Evolutionary conservation across 2,329 filamentous ascomycete species (phyloP).

Genomic region (Trematosphaeria pertusa): DNA sequence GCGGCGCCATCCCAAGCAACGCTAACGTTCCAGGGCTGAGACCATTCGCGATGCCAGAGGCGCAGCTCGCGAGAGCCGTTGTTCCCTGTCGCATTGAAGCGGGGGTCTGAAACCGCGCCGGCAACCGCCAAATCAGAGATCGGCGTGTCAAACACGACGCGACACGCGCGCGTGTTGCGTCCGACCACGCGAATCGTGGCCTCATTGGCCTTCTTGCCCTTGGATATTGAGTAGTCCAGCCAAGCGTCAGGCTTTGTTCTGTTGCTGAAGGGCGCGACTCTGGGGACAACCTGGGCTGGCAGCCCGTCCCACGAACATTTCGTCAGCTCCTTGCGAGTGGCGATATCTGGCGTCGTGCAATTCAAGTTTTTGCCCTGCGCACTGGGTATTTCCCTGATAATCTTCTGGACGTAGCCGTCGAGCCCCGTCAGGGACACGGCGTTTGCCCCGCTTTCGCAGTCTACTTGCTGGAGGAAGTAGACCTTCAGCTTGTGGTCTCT

Average conservation of each 20-base stretch:
- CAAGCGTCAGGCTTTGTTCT: constrained; percentile 53
- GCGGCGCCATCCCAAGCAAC: constrained; percentile 65
- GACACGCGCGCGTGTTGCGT: constrained; percentile 79
- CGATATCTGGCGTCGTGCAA: constrained; percentile 49
- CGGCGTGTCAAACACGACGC: constrained; percentile 72
- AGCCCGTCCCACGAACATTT: constrained; percentile 77
- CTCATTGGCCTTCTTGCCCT: constrained; percentile 54
- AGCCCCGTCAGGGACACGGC: constrained; percentile 61
- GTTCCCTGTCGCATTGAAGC: constrained; percentile 69
- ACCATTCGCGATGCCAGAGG: constrained; percentile 84
- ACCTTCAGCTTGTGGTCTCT: constrained; percentile 80
- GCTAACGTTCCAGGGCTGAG: constrained; percentile 76
- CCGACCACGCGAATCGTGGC: constrained; percentile 73
- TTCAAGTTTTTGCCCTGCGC: constrained; percentile 64
- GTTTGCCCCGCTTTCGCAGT: constrained; percentile 75
- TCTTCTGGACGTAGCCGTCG: constrained; percentile 52
- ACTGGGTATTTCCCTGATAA: constrained; percentile 74
- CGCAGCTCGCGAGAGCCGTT: constrained; percentile 72
- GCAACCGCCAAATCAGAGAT: constrained; percentile 70
- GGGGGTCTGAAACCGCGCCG: constrained; percentile 66
- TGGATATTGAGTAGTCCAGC: constrained; percentile 69
- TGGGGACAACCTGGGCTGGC: constrained; percentile 67
- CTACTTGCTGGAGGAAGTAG: constrained; percentile 82
- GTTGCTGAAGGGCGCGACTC: constrained; percentile 34
- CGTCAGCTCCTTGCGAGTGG: constrained; percentile 59